These are phyloP conservation scores for Arachis stenosperma DNA, from an alignment of 306 rosid genomes.

Conservation along the genomic window DNA sequence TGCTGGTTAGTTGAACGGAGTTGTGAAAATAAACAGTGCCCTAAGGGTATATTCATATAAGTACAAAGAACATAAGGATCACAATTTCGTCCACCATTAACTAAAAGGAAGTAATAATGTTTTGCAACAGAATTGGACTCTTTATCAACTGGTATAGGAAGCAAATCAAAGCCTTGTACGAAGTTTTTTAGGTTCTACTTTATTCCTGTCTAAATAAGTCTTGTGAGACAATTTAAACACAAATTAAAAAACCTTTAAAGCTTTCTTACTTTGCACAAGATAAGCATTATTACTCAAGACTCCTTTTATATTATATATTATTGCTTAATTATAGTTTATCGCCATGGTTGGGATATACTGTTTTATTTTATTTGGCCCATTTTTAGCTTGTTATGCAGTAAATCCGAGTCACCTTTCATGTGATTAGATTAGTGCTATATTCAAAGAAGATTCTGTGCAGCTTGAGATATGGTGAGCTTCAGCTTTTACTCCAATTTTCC, in stretches of 20 bases:
- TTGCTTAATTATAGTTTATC: not conserved
- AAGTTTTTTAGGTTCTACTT: slow-evolving; percentile 99
- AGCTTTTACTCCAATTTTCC: too few relatives aligned
- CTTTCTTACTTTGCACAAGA: not conserved
- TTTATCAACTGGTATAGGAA: slow-evolving; percentile 94
- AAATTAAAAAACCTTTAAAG: too few relatives aligned
- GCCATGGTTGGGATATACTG: not conserved
- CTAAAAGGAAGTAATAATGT: slow-evolving; percentile 77
- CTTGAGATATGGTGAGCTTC: not conserved
- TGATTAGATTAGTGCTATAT: slow-evolving; percentile 20
- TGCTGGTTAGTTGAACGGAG: too few relatives aligned
- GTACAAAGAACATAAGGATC: too few relatives aligned
- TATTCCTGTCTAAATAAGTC: slow-evolving; percentile 63
- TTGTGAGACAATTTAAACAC: not conserved
- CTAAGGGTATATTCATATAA: too few relatives aligned
- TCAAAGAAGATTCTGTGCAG: slow-evolving; percentile 8
- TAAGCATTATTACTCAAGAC: not conserved
- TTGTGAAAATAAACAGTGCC: too few relatives aligned
- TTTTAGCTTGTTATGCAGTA: slow-evolving; percentile 25
- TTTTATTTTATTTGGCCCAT: slow-evolving; percentile 16
- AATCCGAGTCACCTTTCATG: slow-evolving; percentile 14
- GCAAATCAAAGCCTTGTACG: slow-evolving; percentile 99
- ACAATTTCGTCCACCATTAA: too few relatives aligned
- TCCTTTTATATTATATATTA: not conserved
- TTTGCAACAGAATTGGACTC: slow-evolving; percentile 94